Conservation (phyloP, 2,329 filamentous ascomycete genomes). For the Fusarium zealandicum region DNA sequence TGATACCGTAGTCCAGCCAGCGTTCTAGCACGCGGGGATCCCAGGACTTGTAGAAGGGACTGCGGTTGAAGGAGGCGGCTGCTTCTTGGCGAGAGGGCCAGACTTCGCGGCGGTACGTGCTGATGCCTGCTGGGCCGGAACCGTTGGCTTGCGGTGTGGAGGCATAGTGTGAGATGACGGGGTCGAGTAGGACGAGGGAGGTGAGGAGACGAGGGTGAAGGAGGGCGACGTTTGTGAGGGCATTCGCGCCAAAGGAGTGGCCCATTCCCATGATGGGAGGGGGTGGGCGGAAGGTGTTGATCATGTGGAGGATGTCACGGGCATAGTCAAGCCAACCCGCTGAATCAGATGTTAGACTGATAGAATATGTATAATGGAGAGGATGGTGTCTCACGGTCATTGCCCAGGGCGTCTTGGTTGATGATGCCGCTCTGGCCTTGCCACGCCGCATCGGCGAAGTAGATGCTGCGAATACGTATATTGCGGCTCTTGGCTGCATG, state of each 20-base stretch:
- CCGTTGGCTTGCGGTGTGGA: slow-evolving; percentile 46
- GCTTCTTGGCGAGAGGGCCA: slow-evolving; percentile 83
- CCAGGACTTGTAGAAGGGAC: slow-evolving; percentile 79
- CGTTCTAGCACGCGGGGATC: slow-evolving; percentile 77
- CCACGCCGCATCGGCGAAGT: slow-evolving; percentile 88
- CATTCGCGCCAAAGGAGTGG: slow-evolving; percentile 85
- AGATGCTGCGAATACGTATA: slow-evolving; percentile 80
- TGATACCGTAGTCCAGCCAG: slow-evolving; percentile 71
- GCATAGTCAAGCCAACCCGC: slow-evolving; percentile 82
- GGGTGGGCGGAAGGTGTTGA: slow-evolving; percentile 83
- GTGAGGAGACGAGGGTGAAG: slow-evolving; percentile 83
- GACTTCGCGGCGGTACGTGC: slow-evolving; percentile 75
- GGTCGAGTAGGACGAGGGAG: slow-evolving; percentile 81
- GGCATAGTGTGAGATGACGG: slow-evolving; percentile 69
- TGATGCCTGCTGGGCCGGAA: slow-evolving; percentile 62
- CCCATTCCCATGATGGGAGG: slow-evolving; percentile 84
- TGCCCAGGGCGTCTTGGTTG: slow-evolving; percentile 78
- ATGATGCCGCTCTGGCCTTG: slow-evolving; percentile 81
- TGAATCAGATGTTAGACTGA: slow-evolving; percentile 12
- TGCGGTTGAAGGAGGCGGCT: slow-evolving; percentile 68
- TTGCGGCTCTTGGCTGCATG: slow-evolving; percentile 62
- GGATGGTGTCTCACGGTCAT: slow-evolving; percentile 72
- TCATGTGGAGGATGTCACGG: slow-evolving; percentile 82
- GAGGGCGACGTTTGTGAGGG: slow-evolving; percentile 74
- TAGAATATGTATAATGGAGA: not conserved